A percentile compares a stretch with the other conserved stretches of the same genome.
Conservation (phyloP, 1,139 yeast genomes). For the Saccharomyces pastorianus region DNA sequence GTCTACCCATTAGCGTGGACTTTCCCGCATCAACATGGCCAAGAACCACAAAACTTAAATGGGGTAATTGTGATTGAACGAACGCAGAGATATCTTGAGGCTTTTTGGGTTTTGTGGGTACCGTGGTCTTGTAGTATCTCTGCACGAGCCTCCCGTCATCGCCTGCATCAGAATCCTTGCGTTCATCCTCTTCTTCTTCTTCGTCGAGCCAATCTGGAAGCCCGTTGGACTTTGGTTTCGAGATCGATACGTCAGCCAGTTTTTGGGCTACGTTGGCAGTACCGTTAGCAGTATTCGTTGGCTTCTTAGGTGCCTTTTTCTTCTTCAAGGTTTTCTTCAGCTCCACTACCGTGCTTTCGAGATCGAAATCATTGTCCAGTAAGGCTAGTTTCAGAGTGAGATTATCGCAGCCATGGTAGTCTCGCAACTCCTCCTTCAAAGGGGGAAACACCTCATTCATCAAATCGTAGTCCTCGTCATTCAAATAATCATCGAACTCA, state of each 20-base stretch:
- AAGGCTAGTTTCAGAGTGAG: slow-evolving; percentile 26
- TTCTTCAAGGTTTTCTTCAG: slow-evolving; percentile 25
- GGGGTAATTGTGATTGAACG: slow-evolving; percentile 44
- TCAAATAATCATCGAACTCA: slow-evolving; percentile 32
- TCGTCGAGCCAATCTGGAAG: slow-evolving; percentile 10
- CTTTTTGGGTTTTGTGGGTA: slow-evolving; percentile 32
- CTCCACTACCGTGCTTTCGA: slow-evolving; percentile 19
- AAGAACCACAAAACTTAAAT: slow-evolving; percentile 70
- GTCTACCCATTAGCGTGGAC: slow-evolving; percentile 87
- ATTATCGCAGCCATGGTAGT: slow-evolving; percentile 28
- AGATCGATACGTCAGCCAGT: slow-evolving; percentile 10
- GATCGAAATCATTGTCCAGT: slow-evolving; percentile 26
- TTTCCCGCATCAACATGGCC: slow-evolving; percentile 99
- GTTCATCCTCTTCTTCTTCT: slow-evolving; percentile 13
- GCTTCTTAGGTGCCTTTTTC: slow-evolving; percentile 15
- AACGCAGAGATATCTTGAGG: slow-evolving; percentile 34
- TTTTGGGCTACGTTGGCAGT: slow-evolving; percentile 33
- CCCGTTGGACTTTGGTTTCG: not conserved
- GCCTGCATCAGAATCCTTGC: slow-evolving; percentile 8
- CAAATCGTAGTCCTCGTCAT: slow-evolving; percentile 30
- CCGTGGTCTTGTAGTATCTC: slow-evolving; percentile 20
- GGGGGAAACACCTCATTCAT: slow-evolving; percentile 26
- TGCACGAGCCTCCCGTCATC: slow-evolving; percentile 8
- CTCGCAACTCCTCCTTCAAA: slow-evolving; percentile 20
- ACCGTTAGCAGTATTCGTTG: not conserved